These are phyloP conservation scores for Alternaria sp. DNA, from an alignment of 2,329 filamentous ascomycete species.

Conservation along the genomic window DNA sequence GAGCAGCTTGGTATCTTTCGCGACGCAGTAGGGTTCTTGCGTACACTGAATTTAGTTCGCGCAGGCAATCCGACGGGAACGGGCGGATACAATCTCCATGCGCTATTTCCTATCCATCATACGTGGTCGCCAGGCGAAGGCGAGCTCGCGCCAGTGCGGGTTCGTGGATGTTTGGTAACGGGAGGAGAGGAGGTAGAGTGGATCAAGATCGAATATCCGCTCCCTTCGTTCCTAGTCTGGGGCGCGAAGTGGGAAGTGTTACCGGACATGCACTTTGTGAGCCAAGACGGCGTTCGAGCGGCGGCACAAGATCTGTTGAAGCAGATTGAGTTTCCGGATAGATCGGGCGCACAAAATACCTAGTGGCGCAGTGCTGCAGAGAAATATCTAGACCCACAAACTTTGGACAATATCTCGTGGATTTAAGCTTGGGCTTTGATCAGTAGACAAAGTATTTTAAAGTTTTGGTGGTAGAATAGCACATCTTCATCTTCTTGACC, in stretches of 20 bases:
- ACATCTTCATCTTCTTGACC: not conserved
- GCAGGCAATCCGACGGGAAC: not conserved
- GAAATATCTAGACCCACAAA: not conserved
- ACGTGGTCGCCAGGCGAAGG: not conserved
- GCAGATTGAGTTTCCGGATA: not conserved
- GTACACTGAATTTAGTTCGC: not conserved
- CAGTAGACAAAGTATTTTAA: not conserved
- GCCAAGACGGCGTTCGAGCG: not conserved
- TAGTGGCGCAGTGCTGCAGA: not conserved
- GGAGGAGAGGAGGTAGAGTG: not conserved
- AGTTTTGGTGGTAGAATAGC: not conserved
- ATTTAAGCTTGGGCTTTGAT: not conserved
- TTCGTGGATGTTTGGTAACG: not conserved
- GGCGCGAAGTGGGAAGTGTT: not conserved
- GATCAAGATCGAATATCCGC: not conserved
- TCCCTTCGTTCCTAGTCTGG: slow-evolving; percentile 13
- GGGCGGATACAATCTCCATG: not conserved
- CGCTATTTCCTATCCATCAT: not conserved
- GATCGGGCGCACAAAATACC: not conserved
- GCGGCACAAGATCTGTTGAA: not conserved
- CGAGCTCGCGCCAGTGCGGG: not conserved
- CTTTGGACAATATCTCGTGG: not conserved
- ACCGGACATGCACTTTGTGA: slow-evolving; percentile 12
- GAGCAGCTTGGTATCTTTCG: not conserved
- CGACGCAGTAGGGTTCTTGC: not conserved